These are phyloP conservation scores for Arxiozyma heterogenica DNA, from an alignment of 1,139 yeast genomes.

Conservation along the genomic window DNA sequence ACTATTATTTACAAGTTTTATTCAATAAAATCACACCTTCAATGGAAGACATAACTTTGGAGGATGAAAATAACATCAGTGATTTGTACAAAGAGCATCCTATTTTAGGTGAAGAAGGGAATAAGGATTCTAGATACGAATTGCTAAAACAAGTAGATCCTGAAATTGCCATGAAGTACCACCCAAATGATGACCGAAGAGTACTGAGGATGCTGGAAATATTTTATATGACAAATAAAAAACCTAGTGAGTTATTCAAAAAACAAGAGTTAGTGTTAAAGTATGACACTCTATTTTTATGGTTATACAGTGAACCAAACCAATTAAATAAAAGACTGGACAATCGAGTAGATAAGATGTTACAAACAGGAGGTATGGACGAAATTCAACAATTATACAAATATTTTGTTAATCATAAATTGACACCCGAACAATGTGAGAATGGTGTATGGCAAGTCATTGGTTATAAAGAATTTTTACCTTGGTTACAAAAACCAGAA, in stretches of 20 bases:
- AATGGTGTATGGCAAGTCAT: slow-evolving; percentile 91
- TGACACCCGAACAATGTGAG: slow-evolving; percentile 40
- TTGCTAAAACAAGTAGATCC: slow-evolving; percentile 55
- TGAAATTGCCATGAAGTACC: slow-evolving; percentile 66
- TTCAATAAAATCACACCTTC: slow-evolving; percentile 36
- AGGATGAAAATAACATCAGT: slow-evolving; percentile 25
- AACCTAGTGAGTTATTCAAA: slow-evolving; percentile 62
- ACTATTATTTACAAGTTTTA: slow-evolving; percentile 74
- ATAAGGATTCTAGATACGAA: slow-evolving; percentile 27
- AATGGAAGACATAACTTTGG: slow-evolving; percentile 6
- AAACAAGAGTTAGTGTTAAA: slow-evolving; percentile 53
- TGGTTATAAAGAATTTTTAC: slow-evolving; percentile 88
- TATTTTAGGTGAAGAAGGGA: slow-evolving; percentile 43
- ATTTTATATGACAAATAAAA: slow-evolving; percentile 53
- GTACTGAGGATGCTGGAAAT: slow-evolving; percentile 76
- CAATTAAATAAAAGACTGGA: slow-evolving; percentile 59
- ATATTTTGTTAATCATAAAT: slow-evolving; percentile 29
- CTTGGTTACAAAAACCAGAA: slow-evolving; percentile 45
- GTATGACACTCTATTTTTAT: slow-evolving; percentile 62
- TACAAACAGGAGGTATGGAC: slow-evolving; percentile 52
- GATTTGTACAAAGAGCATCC: slow-evolving; percentile 17
- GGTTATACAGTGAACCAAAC: slow-evolving; percentile 72
- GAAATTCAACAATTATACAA: slow-evolving; percentile 57
- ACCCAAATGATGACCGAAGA: slow-evolving; percentile 81
- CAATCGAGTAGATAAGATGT: slow-evolving; percentile 74